Evolutionary conservation across 78 protist species (phyloP), one percentile per base, ranked within the genome.

Genomic region (Andalucia godoyi): DNA sequence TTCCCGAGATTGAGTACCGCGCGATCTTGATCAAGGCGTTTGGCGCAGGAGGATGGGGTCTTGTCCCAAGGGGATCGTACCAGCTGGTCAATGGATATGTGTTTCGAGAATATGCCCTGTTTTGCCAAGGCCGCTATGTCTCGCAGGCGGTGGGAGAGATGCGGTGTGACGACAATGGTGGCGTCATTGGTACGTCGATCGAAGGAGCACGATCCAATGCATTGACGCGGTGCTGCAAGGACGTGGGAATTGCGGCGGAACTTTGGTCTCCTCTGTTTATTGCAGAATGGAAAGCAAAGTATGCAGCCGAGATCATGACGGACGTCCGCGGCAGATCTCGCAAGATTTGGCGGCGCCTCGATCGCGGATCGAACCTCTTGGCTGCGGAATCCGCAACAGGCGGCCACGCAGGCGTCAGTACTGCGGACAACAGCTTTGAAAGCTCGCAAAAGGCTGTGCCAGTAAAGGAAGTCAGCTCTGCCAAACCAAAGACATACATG

Each of bases 21-120:
- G 27, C 79, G 21, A 65, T 70, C 8, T 57, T 80, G 27, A 76
- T 70, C 25, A 40, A 25, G 18, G 81, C 86, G 7, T 76, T 80
- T 29, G 83, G 81, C n/a, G 78, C 81, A 9, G 86, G 86, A 3
- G 86, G 86, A 27, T 80, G 86, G 86, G 86, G 78, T 21, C 33
- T 79, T 15, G 61, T 73, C 32, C 85, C 78, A 43, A 37, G 67
- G 27, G 79, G 85, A 4, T 61, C 78, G 64, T 76, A 72, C 30
- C 70, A 74, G 50, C n/a, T n/a, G n/a, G n/a, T n/a, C n/a, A n/a
- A n/a, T n/a, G n/a, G n/a, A n/a, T n/a, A n/a, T n/a, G n/a, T n/a
- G n/a, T n/a, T n/a, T n/a, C n/a, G n/a, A n/a, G 81, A 77, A 18
- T 80, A 72, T 33, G 85, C 85, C 29, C 42, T 80, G 36, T 80